These are phyloP conservation scores for Eucalyptus tenuipes DNA, from an alignment of 345 rosid species.

Conservation along the genomic window DNA sequence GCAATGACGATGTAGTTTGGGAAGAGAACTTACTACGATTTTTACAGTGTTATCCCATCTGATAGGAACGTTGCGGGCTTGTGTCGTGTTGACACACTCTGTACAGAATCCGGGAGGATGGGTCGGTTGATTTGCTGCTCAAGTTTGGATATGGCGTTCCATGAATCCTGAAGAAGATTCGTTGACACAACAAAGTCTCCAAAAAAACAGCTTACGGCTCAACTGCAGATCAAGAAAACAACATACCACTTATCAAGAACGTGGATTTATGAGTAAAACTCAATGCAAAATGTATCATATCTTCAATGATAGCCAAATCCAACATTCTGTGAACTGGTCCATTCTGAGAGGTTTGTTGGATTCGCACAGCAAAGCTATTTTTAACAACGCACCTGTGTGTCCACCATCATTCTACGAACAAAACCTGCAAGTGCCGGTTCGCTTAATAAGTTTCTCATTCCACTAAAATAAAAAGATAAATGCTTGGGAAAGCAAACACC, in stretches of 20 bases:
- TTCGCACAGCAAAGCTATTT: no score
- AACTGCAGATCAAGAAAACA: conserved; percentile 4
- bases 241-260: background rate
- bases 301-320: no score
- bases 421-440: no score
- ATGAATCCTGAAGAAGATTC: conserved; percentile 21
- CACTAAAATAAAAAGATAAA: no score
- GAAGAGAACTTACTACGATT: background rate
- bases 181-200: conserved; percentile 33
- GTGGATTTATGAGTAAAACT: background rate
- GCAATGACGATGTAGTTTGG: conserved; percentile 8
- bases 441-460: no score
- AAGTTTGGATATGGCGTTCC: conserved; percentile 13
- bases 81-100: background rate
- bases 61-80: background rate
- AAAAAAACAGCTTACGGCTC: conserved; percentile 8
- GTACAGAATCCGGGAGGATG: background rate
- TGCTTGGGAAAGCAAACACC: no score
- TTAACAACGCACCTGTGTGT: no score
- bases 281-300: no score
- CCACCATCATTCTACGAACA: no score
- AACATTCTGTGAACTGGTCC: no score
- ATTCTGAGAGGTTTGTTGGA: no score
- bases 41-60: background rate
- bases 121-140: background rate